Evolutionary conservation across 352 stramenopile species (phyloP).

Genomic region (Phytopythium delawarense): DNA sequence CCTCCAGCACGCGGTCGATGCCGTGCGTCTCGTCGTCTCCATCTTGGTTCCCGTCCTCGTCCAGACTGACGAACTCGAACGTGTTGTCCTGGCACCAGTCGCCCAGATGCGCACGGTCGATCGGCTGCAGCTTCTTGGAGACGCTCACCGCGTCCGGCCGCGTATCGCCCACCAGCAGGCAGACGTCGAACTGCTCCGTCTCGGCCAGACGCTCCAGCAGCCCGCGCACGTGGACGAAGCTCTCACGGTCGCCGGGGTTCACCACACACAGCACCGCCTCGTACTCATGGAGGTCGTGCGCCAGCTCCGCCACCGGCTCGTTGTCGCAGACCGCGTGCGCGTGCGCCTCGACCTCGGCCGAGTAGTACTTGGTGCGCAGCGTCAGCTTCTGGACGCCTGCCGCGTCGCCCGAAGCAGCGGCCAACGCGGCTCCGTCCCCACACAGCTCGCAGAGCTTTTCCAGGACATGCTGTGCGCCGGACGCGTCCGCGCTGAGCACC

Average conservation of each 20-base stretch:
- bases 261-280: conserved; percentile 63
- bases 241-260: conserved; percentile 29
- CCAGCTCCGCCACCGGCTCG: conserved; percentile 23
- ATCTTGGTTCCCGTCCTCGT: conserved; percentile 14
- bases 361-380: conserved; percentile 72
- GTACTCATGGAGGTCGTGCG: conserved; percentile 40
- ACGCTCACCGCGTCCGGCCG: conserved; percentile 3
- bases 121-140: conserved; percentile 13
- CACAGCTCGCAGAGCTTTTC: conserved; percentile 29
- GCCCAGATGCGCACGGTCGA: conserved; percentile 29
- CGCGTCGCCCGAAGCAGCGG: neutral
- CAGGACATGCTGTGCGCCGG: conserved; percentile 18
- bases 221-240: conserved; percentile 36
- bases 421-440: conserved; percentile 9
- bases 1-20: conserved; percentile 68
- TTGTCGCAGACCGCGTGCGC: conserved; percentile 41
- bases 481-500: conserved; percentile 33
- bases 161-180: conserved; percentile 38
- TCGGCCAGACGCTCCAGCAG: conserved; percentile 48
- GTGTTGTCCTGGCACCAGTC: conserved; percentile 53
- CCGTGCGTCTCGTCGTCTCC: conserved; percentile 35
- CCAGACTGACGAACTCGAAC: conserved; percentile 58
- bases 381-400: conserved; percentile 22
- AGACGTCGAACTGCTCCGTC: conserved; percentile 48
- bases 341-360: conserved; percentile 47